Conservation (phyloP, 1,284 basidiomycete species). For the Phylloboletellus chloephorus region DNA sequence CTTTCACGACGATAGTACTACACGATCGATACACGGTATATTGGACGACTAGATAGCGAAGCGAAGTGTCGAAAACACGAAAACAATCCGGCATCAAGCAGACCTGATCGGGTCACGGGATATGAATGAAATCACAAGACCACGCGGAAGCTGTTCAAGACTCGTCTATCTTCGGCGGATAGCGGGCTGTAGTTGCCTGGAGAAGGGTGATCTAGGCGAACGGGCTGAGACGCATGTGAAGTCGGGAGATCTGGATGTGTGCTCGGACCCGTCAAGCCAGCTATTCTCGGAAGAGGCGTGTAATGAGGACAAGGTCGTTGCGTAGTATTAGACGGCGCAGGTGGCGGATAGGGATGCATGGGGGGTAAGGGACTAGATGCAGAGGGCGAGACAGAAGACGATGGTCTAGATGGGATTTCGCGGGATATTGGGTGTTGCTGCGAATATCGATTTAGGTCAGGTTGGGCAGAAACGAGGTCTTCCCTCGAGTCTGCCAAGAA, state of each 20-base stretch:
- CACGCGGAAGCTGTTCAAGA: constrained; percentile 51
- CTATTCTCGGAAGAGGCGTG: constrained; percentile 23
- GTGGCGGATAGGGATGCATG: constrained; percentile 23
- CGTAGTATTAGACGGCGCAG: constrained; percentile 16
- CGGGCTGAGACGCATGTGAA: constrained; percentile 18
- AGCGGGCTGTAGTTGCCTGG: constrained; percentile 42
- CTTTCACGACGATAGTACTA: not conserved
- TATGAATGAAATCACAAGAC: too few species aligned
- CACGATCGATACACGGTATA: constrained; percentile 2
- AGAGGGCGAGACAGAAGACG: constrained; percentile 35
- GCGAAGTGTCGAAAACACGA: constrained; percentile 3
- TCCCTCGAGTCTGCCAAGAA: constrained; percentile 25
- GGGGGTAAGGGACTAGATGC: constrained; percentile 30
- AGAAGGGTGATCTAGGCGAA: constrained; percentile 25
- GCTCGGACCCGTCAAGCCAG: constrained; percentile 19
- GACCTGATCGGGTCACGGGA: too few species aligned
- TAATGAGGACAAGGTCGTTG: constrained; percentile 10
- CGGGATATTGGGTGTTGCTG: constrained; percentile 17
- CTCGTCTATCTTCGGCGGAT: constrained; percentile 54
- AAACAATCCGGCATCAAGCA: not conserved
- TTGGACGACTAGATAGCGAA: constrained; percentile 4
- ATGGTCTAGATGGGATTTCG: constrained; percentile 35
- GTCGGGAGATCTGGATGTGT: constrained; percentile 21
- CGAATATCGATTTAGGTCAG: constrained; percentile 10
- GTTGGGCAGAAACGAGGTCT: constrained; percentile 8